Evolutionary conservation across 306 rosid species (phyloP).

Genomic region (Malus orientalis): DNA sequence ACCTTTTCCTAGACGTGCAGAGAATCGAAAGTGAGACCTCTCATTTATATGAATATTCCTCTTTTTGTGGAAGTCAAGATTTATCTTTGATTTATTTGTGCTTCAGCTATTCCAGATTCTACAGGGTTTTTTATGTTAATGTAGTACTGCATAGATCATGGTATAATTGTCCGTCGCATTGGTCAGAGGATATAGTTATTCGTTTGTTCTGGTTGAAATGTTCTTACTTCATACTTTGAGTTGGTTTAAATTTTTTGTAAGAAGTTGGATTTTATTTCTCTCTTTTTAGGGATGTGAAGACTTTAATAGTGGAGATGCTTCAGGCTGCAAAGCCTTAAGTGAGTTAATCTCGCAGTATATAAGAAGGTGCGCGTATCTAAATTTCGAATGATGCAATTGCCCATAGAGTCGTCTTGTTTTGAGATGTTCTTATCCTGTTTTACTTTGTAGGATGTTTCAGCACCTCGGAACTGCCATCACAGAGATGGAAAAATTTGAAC

Average conservation of each 20-base stretch:
- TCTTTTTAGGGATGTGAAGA: slow-evolving; percentile 76
- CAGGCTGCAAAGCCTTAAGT: slow-evolving; percentile 58
- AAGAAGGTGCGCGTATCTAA: slow-evolving; percentile 27
- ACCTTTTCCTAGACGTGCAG: slow-evolving; percentile 83
- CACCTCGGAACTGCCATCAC: not conserved
- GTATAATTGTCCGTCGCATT: not conserved
- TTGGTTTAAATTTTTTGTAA: not conserved
- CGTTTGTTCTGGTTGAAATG: not conserved
- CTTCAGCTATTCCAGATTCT: not conserved
- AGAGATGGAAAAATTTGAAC: not conserved
- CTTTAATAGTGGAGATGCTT: slow-evolving; percentile 92
- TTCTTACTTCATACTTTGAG: slow-evolving; percentile 5
- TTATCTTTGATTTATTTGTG: slow-evolving; percentile 3
- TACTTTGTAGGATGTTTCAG: not conserved
- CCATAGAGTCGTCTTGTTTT: not conserved
- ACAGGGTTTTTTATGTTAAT: not conserved
- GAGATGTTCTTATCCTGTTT: not conserved
- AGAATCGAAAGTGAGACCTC: slow-evolving; percentile 75
- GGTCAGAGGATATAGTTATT: not conserved
- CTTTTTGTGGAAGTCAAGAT: not conserved
- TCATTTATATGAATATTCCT: slow-evolving; percentile 6
- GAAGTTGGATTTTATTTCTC: not conserved
- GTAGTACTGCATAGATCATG: not conserved
- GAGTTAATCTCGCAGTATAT: slow-evolving; percentile 22
- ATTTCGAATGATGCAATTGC: not conserved